Evolutionary conservation across 768 basidiomycete genomes (phyloP).

Genomic region (Lentinula edodes): DNA sequence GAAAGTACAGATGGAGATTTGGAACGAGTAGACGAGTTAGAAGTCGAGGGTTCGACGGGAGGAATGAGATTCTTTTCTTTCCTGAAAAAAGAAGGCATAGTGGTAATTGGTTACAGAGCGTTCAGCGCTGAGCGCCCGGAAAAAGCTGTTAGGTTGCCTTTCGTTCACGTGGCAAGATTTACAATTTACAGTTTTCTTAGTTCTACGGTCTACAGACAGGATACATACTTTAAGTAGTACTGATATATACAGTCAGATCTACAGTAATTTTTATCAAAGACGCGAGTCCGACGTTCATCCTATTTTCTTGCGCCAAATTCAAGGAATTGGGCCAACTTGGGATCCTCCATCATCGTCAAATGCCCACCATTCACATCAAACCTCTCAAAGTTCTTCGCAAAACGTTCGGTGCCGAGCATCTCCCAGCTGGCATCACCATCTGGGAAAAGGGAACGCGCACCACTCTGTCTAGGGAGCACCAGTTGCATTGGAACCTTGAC

Average conservation of each 20-base stretch:
- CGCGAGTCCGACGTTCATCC: too few relatives aligned
- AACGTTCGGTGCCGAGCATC: background rate
- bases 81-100: slow-evolving; percentile 60
- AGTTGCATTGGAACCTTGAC: background rate
- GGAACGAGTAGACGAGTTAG: slow-evolving; percentile 18
- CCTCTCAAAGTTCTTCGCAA: background rate
- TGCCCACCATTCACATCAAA: slow-evolving; percentile 4
- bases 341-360: slow-evolving; percentile 4
- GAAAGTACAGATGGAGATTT: slow-evolving; percentile 25
- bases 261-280: background rate
- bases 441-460: background rate
- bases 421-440: background rate
- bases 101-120: slow-evolving; percentile 6
- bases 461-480: background rate
- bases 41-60: slow-evolving; percentile 40
- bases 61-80: slow-evolving; percentile 65
- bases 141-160: background rate
- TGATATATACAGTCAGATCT: too few relatives aligned
- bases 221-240: too few relatives aligned
- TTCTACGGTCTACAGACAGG: too few relatives aligned
- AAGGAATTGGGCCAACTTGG: background rate
- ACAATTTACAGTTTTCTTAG: too few relatives aligned
- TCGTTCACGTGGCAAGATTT: too few relatives aligned
- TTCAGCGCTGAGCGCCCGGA: background rate
- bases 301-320: background rate